phyloP scores from a whole-genome alignment of 2,329 filamentous ascomycete genomes.

The Ceratocystis albifundus region DNA sequence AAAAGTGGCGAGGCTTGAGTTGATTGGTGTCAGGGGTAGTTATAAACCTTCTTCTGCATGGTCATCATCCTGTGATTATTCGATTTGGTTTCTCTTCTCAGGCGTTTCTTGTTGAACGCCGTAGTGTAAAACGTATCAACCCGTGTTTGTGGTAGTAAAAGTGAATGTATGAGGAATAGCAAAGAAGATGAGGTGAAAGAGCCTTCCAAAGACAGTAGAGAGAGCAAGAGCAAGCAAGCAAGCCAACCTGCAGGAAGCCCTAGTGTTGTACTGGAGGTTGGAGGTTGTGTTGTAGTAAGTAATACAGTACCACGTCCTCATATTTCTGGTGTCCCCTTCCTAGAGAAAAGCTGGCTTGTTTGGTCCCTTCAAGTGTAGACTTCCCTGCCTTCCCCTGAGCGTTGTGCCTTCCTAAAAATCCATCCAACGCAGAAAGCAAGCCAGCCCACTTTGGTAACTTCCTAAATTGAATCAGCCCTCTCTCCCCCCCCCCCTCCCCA shows the following conservation, averaged over 20 bases:
- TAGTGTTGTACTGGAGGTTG: not conserved
- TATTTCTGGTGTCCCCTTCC: constrained; percentile 5
- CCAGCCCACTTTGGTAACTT: constrained; percentile 12
- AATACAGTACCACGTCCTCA: constrained; percentile 1
- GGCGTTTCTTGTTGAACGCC: not conserved
- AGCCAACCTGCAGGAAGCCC: not conserved
- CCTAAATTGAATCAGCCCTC: constrained; percentile 8
- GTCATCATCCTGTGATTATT: not conserved
- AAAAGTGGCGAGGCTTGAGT: not conserved
- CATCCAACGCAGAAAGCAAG: not conserved
- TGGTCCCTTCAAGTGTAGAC: not conserved
- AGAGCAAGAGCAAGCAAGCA: not conserved
- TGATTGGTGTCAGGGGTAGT: constrained; percentile 5
- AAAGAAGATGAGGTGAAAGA: not conserved
- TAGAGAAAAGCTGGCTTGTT: constrained; percentile 1
- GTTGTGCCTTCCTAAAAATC: constrained; percentile 11
- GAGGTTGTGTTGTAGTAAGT: no score
- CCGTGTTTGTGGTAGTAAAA: no score
- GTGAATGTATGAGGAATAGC: not conserved
- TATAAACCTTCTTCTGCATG: not conserved
- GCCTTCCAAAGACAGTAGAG: not conserved
- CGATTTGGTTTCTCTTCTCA: not conserved
- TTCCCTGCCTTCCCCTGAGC: constrained; percentile 14
- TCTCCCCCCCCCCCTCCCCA: not conserved
- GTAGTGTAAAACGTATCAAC: no score